Conservation (phyloP, 1,284 basidiomycete species). For the Amylostereum areolatum region DNA sequence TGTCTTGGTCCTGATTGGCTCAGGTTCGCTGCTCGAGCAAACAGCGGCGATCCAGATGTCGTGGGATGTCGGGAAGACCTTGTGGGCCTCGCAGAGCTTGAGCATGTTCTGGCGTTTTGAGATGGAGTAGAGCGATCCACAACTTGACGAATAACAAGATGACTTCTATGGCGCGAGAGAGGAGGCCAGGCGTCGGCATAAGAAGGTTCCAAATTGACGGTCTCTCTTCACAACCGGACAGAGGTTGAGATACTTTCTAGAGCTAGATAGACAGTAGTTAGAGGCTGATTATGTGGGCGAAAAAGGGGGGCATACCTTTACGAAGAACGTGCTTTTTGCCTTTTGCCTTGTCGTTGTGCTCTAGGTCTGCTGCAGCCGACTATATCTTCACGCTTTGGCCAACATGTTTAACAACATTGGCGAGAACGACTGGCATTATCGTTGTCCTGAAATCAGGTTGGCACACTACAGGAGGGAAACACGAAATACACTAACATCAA, state of each 20-base stretch:
- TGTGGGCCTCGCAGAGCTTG: slow-evolving; percentile 92
- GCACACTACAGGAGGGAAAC: not conserved
- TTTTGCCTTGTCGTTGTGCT: slow-evolving; percentile 70
- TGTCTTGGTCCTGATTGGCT: slow-evolving; percentile 38
- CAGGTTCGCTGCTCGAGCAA: slow-evolving; percentile 81
- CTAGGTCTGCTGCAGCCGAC: slow-evolving; percentile 89
- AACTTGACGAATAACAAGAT: slow-evolving; percentile 94
- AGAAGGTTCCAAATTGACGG: slow-evolving; percentile 91
- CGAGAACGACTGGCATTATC: slow-evolving; percentile 90
- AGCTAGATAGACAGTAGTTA: slow-evolving; percentile 38
- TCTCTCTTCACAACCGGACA: slow-evolving; percentile 96
- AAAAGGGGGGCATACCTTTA: slow-evolving; percentile 57
- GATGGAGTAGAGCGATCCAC: slow-evolving; percentile 93
- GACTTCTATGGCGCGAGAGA: slow-evolving; percentile 92
- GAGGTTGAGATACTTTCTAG: slow-evolving; percentile 98
- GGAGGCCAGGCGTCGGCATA: slow-evolving; percentile 82
- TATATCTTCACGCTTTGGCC: slow-evolving; percentile 95
- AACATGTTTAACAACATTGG: slow-evolving; percentile 89
- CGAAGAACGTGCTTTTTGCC: slow-evolving; percentile 84
- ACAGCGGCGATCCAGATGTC: slow-evolving; percentile 98
- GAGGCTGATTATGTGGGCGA: slow-evolving; percentile 1
- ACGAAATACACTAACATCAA: slow-evolving; percentile 64
- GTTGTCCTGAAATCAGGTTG: slow-evolving; percentile 51
- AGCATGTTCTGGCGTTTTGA: slow-evolving; percentile 87
- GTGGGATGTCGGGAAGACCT: slow-evolving; percentile 90